Evolutionary conservation across 805 yeast species (phyloP), one percentile per base, ranked within the genome.

Genomic region (Yamadazyma endophytica): DNA sequence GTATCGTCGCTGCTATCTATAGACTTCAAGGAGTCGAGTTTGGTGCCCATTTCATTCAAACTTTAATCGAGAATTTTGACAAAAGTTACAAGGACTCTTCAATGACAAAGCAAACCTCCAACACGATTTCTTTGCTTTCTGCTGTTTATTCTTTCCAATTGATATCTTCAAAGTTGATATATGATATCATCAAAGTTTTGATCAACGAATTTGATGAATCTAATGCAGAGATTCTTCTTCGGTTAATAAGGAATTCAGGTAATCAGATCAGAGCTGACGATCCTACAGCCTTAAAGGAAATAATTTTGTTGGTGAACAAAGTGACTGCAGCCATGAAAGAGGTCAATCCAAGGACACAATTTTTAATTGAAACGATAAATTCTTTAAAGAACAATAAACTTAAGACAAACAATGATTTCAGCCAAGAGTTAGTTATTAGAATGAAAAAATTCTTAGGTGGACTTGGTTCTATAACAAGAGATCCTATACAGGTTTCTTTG

Each of bases 181-280:
- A 88, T 56, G 96, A 88, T 50, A 54, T 92, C 21, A 76, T 92
- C 37, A 61, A 62, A 21, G 53, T 53, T 17, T 60, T 85, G 35
- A 68, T 76, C 14, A 55, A 58, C 5, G 71, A 77, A 2, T 69
- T 84, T 12, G 69, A 74, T 33, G 96, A 89, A 52, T 44, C 63
- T 13, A 80, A 82, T 42, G 83, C 95, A 2, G 97, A 89, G 45
- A 56, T 86, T 12, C 63, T 92, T 29, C 61, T 90, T 31, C 75
- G 81, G 43, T 63, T 90, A 13, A 66, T 92, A 13, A 73, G 82
- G 29, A 77, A 77, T 21, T 75, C 88, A 8, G 99, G 98, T 26
- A 72, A 79, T 7, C 86, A 85, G 49, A 74, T 92, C 58, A 77
- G 98, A 50, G 62, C 84, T 4, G 98, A 92, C 53, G 98, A 92